These are phyloP conservation scores for Strobilomyces dryophilus DNA, from an alignment of 768 basidiomycete species.

Conservation along the genomic window DNA sequence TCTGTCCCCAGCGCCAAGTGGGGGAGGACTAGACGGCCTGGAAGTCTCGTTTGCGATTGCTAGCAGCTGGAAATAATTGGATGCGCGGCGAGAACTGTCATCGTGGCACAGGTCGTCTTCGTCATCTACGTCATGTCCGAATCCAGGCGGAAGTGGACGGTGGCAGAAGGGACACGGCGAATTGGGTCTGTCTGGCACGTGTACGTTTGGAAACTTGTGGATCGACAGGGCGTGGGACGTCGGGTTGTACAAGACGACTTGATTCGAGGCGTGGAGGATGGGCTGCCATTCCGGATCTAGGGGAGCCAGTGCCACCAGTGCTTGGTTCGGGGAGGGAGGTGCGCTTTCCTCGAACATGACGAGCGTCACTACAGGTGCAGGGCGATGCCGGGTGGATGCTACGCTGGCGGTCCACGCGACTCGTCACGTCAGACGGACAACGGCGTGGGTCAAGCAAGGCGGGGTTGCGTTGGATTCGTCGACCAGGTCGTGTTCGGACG, in stretches of 20 bases:
- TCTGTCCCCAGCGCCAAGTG: constrained; percentile 15
- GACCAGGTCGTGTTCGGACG: too few relatives aligned
- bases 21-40: constrained; percentile 48
- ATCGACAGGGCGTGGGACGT: constrained; percentile 80
- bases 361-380: background rate
- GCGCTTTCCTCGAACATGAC: constrained; percentile 30
- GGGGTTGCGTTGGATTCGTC: background rate
- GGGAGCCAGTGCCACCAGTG: constrained; percentile 26
- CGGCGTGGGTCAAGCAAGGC: background rate
- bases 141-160: constrained; percentile 48
- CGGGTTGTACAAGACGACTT: constrained; percentile 85
- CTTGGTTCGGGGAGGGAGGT: constrained; percentile 30
- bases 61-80: constrained; percentile 80
- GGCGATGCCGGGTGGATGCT: background rate
- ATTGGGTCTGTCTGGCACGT: constrained; percentile 20
- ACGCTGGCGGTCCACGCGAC: constrained; percentile 5
- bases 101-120: constrained; percentile 32
- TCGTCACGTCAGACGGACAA: constrained; percentile 1
- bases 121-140: constrained; percentile 26
- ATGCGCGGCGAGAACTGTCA: constrained; percentile 48
- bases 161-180: constrained; percentile 73
- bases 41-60: constrained; percentile 65
- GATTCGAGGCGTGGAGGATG: constrained; percentile 78
- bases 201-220: constrained; percentile 29
- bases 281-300: constrained; percentile 58